Base-by-base conservation (phyloP, 73 alveolate species). In the Tetrahymena malaccensis region DNA sequence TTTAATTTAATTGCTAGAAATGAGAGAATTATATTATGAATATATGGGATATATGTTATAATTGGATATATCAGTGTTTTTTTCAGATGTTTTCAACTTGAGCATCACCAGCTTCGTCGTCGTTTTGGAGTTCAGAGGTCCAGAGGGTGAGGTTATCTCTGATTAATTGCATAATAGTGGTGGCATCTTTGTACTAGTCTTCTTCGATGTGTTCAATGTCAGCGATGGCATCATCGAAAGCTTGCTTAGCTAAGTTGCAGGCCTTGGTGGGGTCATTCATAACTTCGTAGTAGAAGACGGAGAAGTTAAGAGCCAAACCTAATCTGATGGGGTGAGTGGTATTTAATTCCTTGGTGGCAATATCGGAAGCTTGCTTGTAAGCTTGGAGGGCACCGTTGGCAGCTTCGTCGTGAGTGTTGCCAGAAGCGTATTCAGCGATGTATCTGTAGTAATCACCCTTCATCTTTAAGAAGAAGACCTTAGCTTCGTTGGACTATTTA, bases 211-310 rank as follows among this genome's bases (percentile, higher is more conserved):
- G 96, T 94, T 98, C 99, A 56, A 98, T 96, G 85, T 98, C 99
- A 22, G 98, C 98, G 93, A 97, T 98, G 56, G 99, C 99, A 94
- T 97, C 99, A 96, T 98, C 99, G 85, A 96, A 93, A 44, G 97
- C 98, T 94, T 98, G 96, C 94, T 97, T 98, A 35, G 99, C 99
- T 43, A 98, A 96, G 94, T 96, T 94, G 96, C 98, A 97, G 70
- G 99, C 99, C 85, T 97, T 98, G 93, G 94, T 96, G 94, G 96
- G 97, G 95, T 98, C 99, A 57, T 97, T 96, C 96, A 97, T 85
- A 35, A 98, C 99, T 96, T 98, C 99, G 96, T 98, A 98, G 95
- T 98, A 97, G 96, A 98, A 98, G 84, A 98, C 99, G 34, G 99
- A 98, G 95, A 98, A 98, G 96, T 98, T 98, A 34, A 98, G 98